Percentiles rank a stretch among this genome's conserved stretches.
Evolutionary conservation across 129 eudicot genomes (phyloP).

Genomic region (Lonicera japonica): DNA sequence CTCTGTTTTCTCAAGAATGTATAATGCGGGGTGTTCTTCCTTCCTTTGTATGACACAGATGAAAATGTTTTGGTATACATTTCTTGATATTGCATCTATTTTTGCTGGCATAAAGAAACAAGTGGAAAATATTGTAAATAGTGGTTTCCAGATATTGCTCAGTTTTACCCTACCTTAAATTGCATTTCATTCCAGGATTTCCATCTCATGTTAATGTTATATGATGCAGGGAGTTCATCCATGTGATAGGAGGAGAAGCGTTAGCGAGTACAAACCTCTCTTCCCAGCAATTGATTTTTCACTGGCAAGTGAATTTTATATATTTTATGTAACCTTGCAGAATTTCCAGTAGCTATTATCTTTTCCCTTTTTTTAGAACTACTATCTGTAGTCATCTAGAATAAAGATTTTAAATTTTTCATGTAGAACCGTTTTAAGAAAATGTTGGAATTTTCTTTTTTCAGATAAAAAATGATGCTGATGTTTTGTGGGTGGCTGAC

Average conservation of each 20-base stretch:
- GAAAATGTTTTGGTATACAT: too few species aligned
- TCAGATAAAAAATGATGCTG: conserved; percentile 83
- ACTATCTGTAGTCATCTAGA: not conserved
- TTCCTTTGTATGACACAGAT: too few species aligned
- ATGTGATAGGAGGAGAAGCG: conserved; percentile 86
- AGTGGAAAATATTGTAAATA: too few species aligned
- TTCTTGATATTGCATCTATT: too few species aligned
- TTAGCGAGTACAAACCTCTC: conserved; percentile 57
- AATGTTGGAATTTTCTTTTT: not conserved
- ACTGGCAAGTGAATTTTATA: conserved; percentile 46
- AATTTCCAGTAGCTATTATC: not conserved
- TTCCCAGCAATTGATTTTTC: conserved; percentile 98
- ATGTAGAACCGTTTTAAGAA: not conserved
- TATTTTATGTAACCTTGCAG: not conserved
- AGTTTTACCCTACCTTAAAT: too few species aligned
- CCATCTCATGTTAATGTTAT: not conserved
- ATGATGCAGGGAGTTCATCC: conserved; percentile 84
- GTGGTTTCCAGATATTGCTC: too few species aligned
- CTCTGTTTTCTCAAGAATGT: too few species aligned
- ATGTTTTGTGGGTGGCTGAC: conserved; percentile 59
- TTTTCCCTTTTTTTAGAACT: not conserved
- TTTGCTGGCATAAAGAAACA: too few species aligned
- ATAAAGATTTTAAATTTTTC: not conserved
- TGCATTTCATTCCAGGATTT: not conserved
- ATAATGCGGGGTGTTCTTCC: too few species aligned